These are phyloP conservation scores for Daedalea quercina DNA, from an alignment of 768 basidiomycete genomes.

Conservation along the genomic window DNA sequence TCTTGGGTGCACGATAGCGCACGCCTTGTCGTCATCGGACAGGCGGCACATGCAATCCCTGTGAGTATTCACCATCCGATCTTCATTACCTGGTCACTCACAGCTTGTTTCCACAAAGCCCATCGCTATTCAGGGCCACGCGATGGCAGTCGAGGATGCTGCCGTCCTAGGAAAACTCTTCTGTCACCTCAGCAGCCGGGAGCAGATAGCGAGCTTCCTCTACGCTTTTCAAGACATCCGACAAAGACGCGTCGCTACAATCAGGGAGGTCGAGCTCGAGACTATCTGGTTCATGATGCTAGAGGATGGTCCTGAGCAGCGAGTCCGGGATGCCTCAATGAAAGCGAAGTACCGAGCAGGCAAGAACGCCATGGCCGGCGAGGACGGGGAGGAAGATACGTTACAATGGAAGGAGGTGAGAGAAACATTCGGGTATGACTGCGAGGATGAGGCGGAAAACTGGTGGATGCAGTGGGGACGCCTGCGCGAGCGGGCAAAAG, in stretches of 20 bases:
- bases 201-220: slow-evolving; percentile 26
- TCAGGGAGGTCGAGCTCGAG: not conserved
- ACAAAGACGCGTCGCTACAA: slow-evolving; percentile 16
- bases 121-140: slow-evolving; percentile 25
- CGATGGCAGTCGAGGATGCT: slow-evolving; percentile 34
- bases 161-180: slow-evolving; percentile 34
- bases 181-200: slow-evolving; percentile 23
- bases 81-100: no score
- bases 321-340: slow-evolving; percentile 21
- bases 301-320: slow-evolving; percentile 14
- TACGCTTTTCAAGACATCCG: slow-evolving; percentile 30
- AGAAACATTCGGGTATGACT: slow-evolving; percentile 27
- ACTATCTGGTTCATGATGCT: not conserved
- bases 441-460: slow-evolving; percentile 30
- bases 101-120: slow-evolving; percentile 17
- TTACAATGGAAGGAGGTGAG: slow-evolving; percentile 24
- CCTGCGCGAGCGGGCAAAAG: slow-evolving; percentile 18
- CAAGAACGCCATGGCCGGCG: slow-evolving; percentile 15
- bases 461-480: slow-evolving; percentile 32
- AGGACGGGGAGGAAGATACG: slow-evolving; percentile 16
- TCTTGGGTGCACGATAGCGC: slow-evolving; percentile 27
- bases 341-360: slow-evolving; percentile 13
- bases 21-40: slow-evolving; percentile 26
- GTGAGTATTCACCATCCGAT: slow-evolving; percentile 12
- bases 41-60: slow-evolving; percentile 32